A percentile compares a stretch with the other conserved stretches of the same genome.
These are phyloP conservation scores for Metschnikowia continentalis DNA, from an alignment of 805 yeast species.

Conservation along the genomic window DNA sequence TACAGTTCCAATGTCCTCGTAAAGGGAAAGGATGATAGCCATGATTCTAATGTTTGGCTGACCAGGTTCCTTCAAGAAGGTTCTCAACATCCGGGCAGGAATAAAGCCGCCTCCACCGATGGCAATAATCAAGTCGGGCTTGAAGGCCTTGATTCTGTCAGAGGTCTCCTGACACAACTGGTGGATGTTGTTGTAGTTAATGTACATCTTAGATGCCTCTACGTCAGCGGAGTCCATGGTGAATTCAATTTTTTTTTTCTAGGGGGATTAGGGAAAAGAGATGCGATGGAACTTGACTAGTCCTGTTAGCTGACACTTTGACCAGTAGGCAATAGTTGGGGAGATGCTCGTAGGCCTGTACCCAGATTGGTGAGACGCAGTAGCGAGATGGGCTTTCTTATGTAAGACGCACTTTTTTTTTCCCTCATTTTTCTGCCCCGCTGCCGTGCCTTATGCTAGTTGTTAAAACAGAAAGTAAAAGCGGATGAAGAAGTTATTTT, in stretches of 20 bases:
- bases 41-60: conserved; percentile 86
- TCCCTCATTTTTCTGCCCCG: neutral
- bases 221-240: conserved; percentile 19
- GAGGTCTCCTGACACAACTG: conserved; percentile 75
- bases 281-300: neutral
- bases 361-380: conserved; percentile 3
- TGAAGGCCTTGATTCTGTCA: conserved; percentile 40
- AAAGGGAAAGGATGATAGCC: conserved; percentile 89
- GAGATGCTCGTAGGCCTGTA: conserved; percentile 5
- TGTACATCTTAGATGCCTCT: conserved; percentile 37
- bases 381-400: conserved; percentile 2
- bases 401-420: neutral
- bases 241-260: neutral
- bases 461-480: neutral
- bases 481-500: neutral
- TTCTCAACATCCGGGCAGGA: conserved; percentile 93
- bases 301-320: neutral
- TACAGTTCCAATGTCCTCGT: conserved; percentile 71
- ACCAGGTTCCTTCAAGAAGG: conserved; percentile 86
- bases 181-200: conserved; percentile 78
- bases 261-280: neutral
- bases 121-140: conserved; percentile 63
- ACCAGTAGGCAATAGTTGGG: neutral
- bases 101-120: conserved; percentile 98
- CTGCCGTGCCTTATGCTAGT: neutral